phyloP scores from a whole-genome alignment of 1,139 yeast genomes.

The Nakaseomyces delphensis region DNA sequence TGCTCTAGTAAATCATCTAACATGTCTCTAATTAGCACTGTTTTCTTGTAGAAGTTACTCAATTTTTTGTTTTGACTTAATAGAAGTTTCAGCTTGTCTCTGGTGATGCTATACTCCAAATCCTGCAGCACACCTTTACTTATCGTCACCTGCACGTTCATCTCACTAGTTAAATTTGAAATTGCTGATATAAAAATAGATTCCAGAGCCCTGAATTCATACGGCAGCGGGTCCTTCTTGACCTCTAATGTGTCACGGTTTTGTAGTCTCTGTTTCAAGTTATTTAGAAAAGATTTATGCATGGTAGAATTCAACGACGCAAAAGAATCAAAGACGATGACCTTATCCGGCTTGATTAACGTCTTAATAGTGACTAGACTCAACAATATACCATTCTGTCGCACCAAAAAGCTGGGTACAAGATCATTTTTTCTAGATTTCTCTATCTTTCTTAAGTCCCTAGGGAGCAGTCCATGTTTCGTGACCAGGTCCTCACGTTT shows the following conservation, averaged over 20 bases:
- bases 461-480: conserved; percentile 29
- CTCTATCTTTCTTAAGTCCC: conserved; percentile 50
- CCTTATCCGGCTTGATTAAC: conserved; percentile 52
- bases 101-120: conserved; percentile 75
- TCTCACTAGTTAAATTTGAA: conserved; percentile 75
- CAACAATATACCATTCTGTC: conserved; percentile 52
- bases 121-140: conserved; percentile 76
- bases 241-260: conserved; percentile 24
- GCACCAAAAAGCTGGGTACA: conserved; percentile 61
- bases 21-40: conserved; percentile 72
- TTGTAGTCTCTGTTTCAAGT: conserved; percentile 22
- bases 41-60: conserved; percentile 75
- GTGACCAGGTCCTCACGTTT: conserved; percentile 44
- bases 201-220: conserved; percentile 86
- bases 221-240: conserved; percentile 33
- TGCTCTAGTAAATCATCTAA: conserved; percentile 82
- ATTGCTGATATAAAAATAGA: conserved; percentile 78
- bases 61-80: conserved; percentile 74
- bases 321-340: conserved; percentile 52
- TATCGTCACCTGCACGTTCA: conserved; percentile 60
- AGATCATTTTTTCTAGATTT: conserved; percentile 41
- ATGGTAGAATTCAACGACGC: conserved; percentile 27
- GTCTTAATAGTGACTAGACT: conserved; percentile 65
- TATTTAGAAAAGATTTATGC: conserved; percentile 28
- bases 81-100: conserved; percentile 70